Base-by-base conservation (phyloP, 164 flowering plant species). In the Saururus chinensis region DNA sequence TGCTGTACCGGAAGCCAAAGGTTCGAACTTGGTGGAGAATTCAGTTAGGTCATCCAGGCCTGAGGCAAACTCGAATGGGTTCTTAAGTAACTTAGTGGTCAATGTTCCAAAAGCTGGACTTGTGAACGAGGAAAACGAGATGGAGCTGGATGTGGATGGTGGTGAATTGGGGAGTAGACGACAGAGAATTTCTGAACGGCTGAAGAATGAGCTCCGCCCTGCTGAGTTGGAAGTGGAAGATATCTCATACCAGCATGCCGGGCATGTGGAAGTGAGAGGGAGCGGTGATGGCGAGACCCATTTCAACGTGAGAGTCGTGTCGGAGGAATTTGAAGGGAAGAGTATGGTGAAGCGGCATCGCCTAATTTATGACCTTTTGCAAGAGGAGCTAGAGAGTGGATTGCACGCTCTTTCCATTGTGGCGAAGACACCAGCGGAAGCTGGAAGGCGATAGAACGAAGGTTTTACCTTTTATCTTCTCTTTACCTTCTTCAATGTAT, bases 311-410 rank as follows among this genome's bases (percentile, higher is more conserved):
- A 84, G 71, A 65, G 74, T 92, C 54, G 95, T 92, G 53, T 89
- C 97, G 0, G 55, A 81, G 67, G 86, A 76, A 64, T 92, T 92
- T 60, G 85, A 86, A 73, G 97, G 97, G 62, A 87, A 87, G 79
- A 92, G 95, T 67, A 66, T 84, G 82, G 88, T 92, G 56, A 92
- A 92, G 78, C 81, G 97, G 76, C 98, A 92, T 67, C 70, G 96
- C 68, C 62, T 88, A 37, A 64, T 92, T 48, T 92, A 92, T 69
- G 72, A 62, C 57, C 66, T 89, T 64, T 70, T 89, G 86, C 81
- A 84, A 74, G 89, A 84, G 26, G 98, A 92, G 72, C 70, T 92
- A 81, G 77, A 84, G 75, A 81, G 72, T 70, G 98, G 98, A 26
- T 67, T 93, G 45, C 98, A 93, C 49, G 98, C 98, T 0, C 74